Percentiles rank a stretch among this genome's conserved stretches.
These are phyloP conservation scores for Purpureocillium lavendulum DNA, from an alignment of 2,329 filamentous ascomycete genomes.

Conservation along the genomic window DNA sequence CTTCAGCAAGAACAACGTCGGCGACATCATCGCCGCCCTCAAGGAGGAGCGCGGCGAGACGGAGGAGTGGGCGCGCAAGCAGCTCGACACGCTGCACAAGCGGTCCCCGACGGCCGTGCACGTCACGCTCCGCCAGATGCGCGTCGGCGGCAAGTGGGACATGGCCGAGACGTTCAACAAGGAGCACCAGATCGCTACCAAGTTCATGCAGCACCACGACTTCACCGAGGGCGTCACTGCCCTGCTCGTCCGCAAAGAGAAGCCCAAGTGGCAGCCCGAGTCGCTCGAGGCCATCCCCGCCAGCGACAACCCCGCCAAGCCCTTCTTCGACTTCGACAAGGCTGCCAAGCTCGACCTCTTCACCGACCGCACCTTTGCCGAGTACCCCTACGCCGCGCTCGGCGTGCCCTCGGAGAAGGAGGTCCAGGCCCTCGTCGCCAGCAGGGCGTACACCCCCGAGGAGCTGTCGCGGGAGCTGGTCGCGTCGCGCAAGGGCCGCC, in stretches of 20 bases:
- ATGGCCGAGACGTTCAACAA: slow-evolving; percentile 79
- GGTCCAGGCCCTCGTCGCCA: slow-evolving; percentile 35
- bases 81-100: slow-evolving; percentile 63
- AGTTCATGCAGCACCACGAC: slow-evolving; percentile 87
- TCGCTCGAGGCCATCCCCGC: slow-evolving; percentile 58
- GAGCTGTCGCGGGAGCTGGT: slow-evolving; percentile 59
- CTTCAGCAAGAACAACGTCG: slow-evolving; percentile 60
- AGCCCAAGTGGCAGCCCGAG: slow-evolving; percentile 69
- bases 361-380: slow-evolving; percentile 50
- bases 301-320: slow-evolving; percentile 45
- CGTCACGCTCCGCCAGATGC: slow-evolving; percentile 79
- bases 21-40: slow-evolving; percentile 63
- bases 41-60: slow-evolving; percentile 42
- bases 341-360: slow-evolving; percentile 49
- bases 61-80: slow-evolving; percentile 69
- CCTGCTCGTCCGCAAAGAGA: slow-evolving; percentile 61
- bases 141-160: slow-evolving; percentile 63
- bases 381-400: slow-evolving; percentile 66
- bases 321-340: slow-evolving; percentile 57
- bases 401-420: slow-evolving; percentile 67
- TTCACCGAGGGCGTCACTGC: slow-evolving; percentile 89
- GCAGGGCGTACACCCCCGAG: slow-evolving; percentile 32
- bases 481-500: slow-evolving; percentile 49
- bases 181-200: slow-evolving; percentile 74
- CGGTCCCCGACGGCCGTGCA: slow-evolving; percentile 82